A percentile compares a stretch with the other conserved stretches of the same genome.
Evolutionary conservation across 1,284 basidiomycete species (phyloP).

Genomic region (Malassezia dermatis): DNA sequence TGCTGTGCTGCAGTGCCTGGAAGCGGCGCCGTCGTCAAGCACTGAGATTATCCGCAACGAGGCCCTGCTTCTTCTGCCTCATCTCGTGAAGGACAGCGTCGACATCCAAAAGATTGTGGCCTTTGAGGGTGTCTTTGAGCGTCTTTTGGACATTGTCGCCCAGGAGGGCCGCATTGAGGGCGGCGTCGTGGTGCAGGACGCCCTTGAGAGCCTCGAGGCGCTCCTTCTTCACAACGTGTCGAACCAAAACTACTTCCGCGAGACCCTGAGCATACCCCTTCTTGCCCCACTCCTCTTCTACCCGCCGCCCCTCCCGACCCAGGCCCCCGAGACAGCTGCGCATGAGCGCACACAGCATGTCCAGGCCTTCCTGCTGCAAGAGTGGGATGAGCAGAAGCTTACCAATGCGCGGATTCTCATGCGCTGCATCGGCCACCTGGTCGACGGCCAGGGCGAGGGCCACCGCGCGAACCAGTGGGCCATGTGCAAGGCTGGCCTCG

Average conservation of each 20-base stretch:
- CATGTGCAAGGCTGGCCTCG: constrained; percentile 56
- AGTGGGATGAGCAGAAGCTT: constrained; percentile 85
- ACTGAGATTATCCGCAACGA: constrained; percentile 46
- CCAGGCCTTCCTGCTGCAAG: constrained; percentile 86
- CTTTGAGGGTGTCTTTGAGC: constrained; percentile 94
- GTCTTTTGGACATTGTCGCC: constrained; percentile 75
- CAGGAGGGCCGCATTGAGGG: constrained; percentile 77
- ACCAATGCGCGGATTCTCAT: constrained; percentile 67
- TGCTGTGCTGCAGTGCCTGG: constrained; percentile 56
- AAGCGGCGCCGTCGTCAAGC: constrained; percentile 48
- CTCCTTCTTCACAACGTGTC: constrained; percentile 84
- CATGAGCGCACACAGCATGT: constrained; percentile 51
- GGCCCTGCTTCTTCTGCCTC: constrained; percentile 65
- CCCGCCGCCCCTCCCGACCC: constrained; percentile 56
- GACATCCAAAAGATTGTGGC: constrained; percentile 95
- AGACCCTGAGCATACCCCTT: constrained; percentile 70
- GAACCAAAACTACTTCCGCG: constrained; percentile 96
- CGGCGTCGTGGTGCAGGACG: constrained; percentile 78
- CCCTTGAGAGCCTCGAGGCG: constrained; percentile 70
- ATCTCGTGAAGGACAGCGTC: constrained; percentile 70
- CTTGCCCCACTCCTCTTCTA: constrained; percentile 76
- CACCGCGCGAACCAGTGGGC: constrained; percentile 54
- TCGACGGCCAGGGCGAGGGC: constrained; percentile 50
- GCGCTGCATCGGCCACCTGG: constrained; percentile 61
- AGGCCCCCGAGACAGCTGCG: constrained; percentile 48